These are phyloP conservation scores for Aureobasidium sp. DNA, from an alignment of 2,329 filamentous ascomycete genomes.

Conservation along the genomic window DNA sequence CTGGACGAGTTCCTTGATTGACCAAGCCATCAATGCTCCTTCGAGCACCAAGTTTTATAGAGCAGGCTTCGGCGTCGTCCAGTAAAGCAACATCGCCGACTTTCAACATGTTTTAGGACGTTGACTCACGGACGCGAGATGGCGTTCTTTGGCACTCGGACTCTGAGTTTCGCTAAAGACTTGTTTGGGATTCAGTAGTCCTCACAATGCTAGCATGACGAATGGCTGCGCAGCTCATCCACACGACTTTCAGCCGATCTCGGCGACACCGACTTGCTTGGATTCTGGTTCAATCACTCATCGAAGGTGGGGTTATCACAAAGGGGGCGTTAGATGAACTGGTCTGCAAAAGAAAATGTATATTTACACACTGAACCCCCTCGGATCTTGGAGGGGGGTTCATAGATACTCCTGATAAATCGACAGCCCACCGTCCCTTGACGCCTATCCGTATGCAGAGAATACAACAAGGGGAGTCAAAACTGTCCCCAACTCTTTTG, in stretches of 20 bases:
- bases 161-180: too few species aligned
- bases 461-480: conserved; percentile 5
- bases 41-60: not conserved
- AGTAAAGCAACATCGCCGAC: not conserved
- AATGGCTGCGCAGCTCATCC: not conserved
- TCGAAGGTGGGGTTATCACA: not conserved
- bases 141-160: not conserved
- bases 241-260: not conserved
- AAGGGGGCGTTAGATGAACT: too few species aligned
- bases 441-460: conserved; percentile 12
- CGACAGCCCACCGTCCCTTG: conserved; percentile 8
- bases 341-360: not conserved
- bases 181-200: too few species aligned
- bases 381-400: not conserved
- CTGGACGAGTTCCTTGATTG: not conserved
- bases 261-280: not conserved
- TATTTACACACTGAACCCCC: conserved; percentile 10
- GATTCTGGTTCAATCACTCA: not conserved
- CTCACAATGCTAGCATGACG: too few species aligned
- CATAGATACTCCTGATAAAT: conserved; percentile 4
- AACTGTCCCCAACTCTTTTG: not conserved
- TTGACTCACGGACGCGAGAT: not conserved
- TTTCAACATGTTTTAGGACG: not conserved
- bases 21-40: not conserved
- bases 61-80: not conserved